Evolutionary conservation across 2,329 filamentous ascomycete species (phyloP).

Genomic region (Alternaria dauci): DNA sequence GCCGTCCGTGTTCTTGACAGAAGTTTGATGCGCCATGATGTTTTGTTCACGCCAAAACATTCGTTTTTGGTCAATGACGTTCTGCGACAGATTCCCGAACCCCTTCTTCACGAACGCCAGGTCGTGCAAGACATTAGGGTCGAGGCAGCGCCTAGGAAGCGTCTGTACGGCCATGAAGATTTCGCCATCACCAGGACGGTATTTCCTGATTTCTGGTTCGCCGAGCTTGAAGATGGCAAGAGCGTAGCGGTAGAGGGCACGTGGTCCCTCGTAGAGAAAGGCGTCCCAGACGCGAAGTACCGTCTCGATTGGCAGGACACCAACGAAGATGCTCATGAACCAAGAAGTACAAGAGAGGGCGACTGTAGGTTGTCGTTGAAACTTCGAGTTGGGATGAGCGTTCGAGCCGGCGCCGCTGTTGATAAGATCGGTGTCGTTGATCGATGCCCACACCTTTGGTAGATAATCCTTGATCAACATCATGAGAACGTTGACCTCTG

Average conservation of each 20-base stretch:
- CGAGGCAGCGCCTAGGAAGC: constrained; percentile 80
- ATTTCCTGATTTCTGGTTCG: constrained; percentile 76
- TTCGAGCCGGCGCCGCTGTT: constrained; percentile 46
- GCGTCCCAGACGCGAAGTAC: constrained; percentile 94
- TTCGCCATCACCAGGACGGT: constrained; percentile 87
- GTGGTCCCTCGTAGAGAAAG: constrained; percentile 94
- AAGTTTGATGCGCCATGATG: constrained; percentile 35
- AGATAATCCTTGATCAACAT: constrained; percentile 81
- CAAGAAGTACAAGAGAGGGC: constrained; percentile 92
- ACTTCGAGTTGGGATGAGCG: constrained; percentile 46
- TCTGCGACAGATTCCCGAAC: constrained; percentile 82
- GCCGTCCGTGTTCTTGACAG: constrained; percentile 26
- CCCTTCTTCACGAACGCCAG: constrained; percentile 82
- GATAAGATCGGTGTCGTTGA: constrained; percentile 74
- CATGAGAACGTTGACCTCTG: constrained; percentile 95
- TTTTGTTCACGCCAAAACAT: constrained; percentile 47
- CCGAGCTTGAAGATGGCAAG: constrained; percentile 90
- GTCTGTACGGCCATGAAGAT: constrained; percentile 94
- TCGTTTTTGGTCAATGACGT: constrained; percentile 78
- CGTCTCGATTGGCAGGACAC: constrained; percentile 88
- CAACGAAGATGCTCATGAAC: constrained; percentile 98
- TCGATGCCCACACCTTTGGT: constrained; percentile 85
- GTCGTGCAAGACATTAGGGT: constrained; percentile 83
- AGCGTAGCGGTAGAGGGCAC: constrained; percentile 91
- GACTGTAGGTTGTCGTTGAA: constrained; percentile 77